Conservation (phyloP, 306 rosid species). For the Quercus robur region DNA sequence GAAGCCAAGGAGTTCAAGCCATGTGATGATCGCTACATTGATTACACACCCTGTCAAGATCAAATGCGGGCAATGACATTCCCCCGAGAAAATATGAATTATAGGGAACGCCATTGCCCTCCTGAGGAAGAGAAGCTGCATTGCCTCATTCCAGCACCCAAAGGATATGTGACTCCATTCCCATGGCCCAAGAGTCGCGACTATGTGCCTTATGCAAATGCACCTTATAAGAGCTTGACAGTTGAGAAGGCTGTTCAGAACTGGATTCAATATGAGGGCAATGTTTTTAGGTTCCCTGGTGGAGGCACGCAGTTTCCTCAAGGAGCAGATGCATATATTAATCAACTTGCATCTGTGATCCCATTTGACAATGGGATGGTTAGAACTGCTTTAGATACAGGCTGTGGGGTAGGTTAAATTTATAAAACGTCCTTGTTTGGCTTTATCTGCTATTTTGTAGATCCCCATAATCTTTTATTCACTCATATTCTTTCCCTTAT, state of each 20-base stretch:
- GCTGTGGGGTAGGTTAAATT: constrained; percentile 71
- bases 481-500: neutral
- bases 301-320: constrained; percentile 88
- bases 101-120: constrained; percentile 86
- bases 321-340: constrained; percentile 81
- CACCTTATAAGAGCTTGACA: constrained; percentile 72
- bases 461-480: neutral
- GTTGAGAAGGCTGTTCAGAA: constrained; percentile 90
- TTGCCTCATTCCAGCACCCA: constrained; percentile 81
- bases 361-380: constrained; percentile 68
- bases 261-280: constrained; percentile 87
- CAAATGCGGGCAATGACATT: constrained; percentile 70
- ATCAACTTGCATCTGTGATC: constrained; percentile 68
- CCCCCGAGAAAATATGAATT: constrained; percentile 65
- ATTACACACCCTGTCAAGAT: constrained; percentile 84
- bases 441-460: constrained; percentile 12
- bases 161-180: constrained; percentile 72
- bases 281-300: constrained; percentile 80
- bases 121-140: constrained; percentile 57
- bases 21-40: constrained; percentile 42
- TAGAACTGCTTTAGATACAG: constrained; percentile 78
- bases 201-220: constrained; percentile 77
- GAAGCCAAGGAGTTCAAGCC: constrained; percentile 49
- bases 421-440: neutral
- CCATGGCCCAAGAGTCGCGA: constrained; percentile 84